These are phyloP conservation scores for Candida argentea DNA, from an alignment of 805 yeast genomes.

Conservation along the genomic window DNA sequence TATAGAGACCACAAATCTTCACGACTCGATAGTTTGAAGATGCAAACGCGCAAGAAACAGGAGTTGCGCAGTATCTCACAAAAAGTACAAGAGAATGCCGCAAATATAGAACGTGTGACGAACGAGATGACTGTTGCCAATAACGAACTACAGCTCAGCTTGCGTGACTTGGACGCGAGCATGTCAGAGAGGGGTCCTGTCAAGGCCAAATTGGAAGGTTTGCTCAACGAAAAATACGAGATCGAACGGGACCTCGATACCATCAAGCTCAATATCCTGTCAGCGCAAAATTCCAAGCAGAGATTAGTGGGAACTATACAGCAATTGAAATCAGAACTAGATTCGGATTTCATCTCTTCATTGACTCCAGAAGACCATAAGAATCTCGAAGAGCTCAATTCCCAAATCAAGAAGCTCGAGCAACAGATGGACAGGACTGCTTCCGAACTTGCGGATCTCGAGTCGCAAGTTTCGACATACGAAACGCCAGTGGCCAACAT, in stretches of 20 bases:
- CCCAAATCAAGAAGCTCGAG: constrained; percentile 28
- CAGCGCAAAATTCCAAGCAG: constrained; percentile 22
- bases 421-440: constrained; percentile 30
- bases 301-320: constrained; percentile 26
- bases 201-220: constrained; percentile 30
- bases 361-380: constrained; percentile 41
- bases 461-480: constrained; percentile 34
- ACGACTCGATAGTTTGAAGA: constrained; percentile 59
- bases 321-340: constrained; percentile 40
- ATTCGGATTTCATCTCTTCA: constrained; percentile 42
- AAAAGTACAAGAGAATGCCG: constrained; percentile 28
- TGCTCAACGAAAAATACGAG: constrained; percentile 30
- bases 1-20: constrained; percentile 59
- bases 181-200: constrained; percentile 32
- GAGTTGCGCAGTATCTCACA: constrained; percentile 33
- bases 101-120: constrained; percentile 35
- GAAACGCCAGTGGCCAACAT: constrained; percentile 52
- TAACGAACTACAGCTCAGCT: constrained; percentile 27
- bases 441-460: constrained; percentile 31
- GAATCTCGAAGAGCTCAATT: constrained; percentile 25
- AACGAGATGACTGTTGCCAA: constrained; percentile 41
- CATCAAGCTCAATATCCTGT: constrained; percentile 22
- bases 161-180: constrained; percentile 34
- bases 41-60: constrained; percentile 40
- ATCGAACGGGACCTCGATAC: constrained; percentile 34